Percentiles rank a stretch among this genome's conserved stretches.
Conservation (phyloP, 108 stramenopile species). For the Conticribra guillardii region DNA sequence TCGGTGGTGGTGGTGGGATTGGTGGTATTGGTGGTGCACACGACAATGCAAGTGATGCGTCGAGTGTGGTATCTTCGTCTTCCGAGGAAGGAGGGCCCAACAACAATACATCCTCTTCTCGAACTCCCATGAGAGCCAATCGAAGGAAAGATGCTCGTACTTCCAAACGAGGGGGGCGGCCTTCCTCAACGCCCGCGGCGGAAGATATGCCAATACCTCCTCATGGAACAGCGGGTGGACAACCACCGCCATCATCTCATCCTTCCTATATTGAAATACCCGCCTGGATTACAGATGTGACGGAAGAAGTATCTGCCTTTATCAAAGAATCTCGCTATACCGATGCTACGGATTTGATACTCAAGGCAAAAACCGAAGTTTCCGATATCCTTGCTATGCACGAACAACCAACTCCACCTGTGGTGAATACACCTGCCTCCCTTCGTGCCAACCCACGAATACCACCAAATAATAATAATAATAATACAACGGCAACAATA, state of each 20-base stretch:
- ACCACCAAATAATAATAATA: constrained; percentile 3
- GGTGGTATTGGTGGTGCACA: constrained; percentile 3
- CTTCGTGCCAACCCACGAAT: not conserved
- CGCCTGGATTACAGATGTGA: constrained; percentile 70
- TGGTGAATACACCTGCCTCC: constrained; percentile 20
- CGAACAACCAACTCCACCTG: constrained; percentile 21
- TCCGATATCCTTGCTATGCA: constrained; percentile 53
- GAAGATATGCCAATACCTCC: constrained; percentile 25
- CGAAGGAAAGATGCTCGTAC: constrained; percentile 9
- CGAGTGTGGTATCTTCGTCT: constrained; percentile 45
- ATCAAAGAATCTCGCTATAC: constrained; percentile 83
- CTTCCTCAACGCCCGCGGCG: constrained; percentile 2
- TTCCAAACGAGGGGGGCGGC: too few species aligned
- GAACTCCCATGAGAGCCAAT: constrained; percentile 40
- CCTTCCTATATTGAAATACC: constrained; percentile 80
- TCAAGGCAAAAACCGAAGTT: constrained; percentile 78
- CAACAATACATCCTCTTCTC: constrained; percentile 4
- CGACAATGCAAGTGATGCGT: constrained; percentile 33
- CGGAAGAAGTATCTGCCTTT: constrained; percentile 79
- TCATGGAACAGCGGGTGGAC: not conserved
- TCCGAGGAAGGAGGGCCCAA: constrained; percentile 34
- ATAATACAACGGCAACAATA: not conserved
- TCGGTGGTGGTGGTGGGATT: too few species aligned
- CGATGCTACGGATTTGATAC: constrained; percentile 78
- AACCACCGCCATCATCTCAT: not conserved